A percentile compares a stretch with the other conserved stretches of the same genome.
phyloP scores from a whole-genome alignment of 805 yeast genomes.

The Sporopachydermia quercuum region DNA sequence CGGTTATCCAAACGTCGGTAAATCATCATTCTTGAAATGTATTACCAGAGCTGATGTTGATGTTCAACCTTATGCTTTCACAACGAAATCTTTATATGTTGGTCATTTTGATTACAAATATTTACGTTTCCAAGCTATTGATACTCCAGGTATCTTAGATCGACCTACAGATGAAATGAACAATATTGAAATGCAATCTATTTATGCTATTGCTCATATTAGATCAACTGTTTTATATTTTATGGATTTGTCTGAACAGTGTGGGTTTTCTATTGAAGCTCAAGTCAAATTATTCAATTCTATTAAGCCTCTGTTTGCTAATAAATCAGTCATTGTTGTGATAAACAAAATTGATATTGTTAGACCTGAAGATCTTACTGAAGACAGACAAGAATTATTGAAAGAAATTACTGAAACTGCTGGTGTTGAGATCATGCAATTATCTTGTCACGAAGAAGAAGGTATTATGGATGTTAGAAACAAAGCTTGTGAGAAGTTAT shows the following conservation, averaged over 20 bases:
- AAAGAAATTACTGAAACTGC: slow-evolving; percentile 32
- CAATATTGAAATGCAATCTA: slow-evolving; percentile 98
- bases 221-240: slow-evolving; percentile 93
- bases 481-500: slow-evolving; percentile 91
- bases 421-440: slow-evolving; percentile 83
- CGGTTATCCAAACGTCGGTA: slow-evolving; percentile 99
- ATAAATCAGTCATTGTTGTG: slow-evolving; percentile 90
- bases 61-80: slow-evolving; percentile 98
- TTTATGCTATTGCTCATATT: slow-evolving; percentile 96
- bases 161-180: slow-evolving; percentile 99
- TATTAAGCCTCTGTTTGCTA: slow-evolving; percentile 92
- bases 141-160: slow-evolving; percentile 97
- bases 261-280: slow-evolving; percentile 95
- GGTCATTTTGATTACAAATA: slow-evolving; percentile 99
- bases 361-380: slow-evolving; percentile 67
- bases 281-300: slow-evolving; percentile 96
- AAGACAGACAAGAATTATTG: slow-evolving; percentile 58
- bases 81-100: slow-evolving; percentile 92
- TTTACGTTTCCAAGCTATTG: slow-evolving; percentile 95
- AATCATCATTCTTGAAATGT: slow-evolving; percentile 83
- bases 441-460: slow-evolving; percentile 89
- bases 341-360: slow-evolving; percentile 91
- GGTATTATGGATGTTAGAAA: slow-evolving; percentile 93
- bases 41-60: slow-evolving; percentile 98
- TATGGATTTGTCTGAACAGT: slow-evolving; percentile 97